phyloP scores from a whole-genome alignment of 371 early-diverging fungal species.

The Sporodiniella umbellata region DNA sequence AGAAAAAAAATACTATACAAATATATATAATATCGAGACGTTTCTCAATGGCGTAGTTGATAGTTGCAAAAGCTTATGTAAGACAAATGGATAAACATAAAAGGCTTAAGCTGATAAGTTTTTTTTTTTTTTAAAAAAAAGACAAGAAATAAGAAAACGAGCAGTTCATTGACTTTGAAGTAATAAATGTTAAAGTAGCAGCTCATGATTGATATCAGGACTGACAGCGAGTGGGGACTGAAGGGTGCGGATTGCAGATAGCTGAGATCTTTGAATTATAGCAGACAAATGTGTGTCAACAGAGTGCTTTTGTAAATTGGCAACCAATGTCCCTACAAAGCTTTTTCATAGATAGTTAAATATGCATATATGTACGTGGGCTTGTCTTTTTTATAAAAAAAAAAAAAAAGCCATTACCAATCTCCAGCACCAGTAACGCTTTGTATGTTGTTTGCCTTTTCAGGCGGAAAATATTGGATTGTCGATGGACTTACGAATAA shows the following conservation, averaged over 20 bases:
- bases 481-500: slow-evolving; percentile 25
- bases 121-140: too few relatives aligned
- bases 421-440: slow-evolving; percentile 78
- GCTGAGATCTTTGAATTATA: slow-evolving; percentile 30
- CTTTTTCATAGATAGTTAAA: slow-evolving; percentile 10
- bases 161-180: not conserved
- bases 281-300: slow-evolving; percentile 6
- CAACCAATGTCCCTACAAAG: slow-evolving; percentile 45
- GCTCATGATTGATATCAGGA: slow-evolving; percentile 4
- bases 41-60: too few relatives aligned
- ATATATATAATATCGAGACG: too few relatives aligned
- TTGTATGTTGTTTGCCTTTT: slow-evolving; percentile 29
- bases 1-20: too few relatives aligned
- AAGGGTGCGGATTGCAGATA: slow-evolving; percentile 34
- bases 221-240: slow-evolving; percentile 40
- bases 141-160: not conserved
- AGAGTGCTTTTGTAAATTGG: slow-evolving; percentile 25
- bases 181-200: slow-evolving; percentile 4
- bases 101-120: too few relatives aligned
- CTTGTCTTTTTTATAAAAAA: too few relatives aligned
- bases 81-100: too few relatives aligned
- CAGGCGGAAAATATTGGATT: slow-evolving; percentile 37
- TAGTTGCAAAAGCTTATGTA: too few relatives aligned
- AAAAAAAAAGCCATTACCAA: too few relatives aligned
- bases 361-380: too few relatives aligned